Evolutionary conservation across 2,329 filamentous ascomycete genomes (phyloP).

Genomic region (Colletotrichum higginsianum): DNA sequence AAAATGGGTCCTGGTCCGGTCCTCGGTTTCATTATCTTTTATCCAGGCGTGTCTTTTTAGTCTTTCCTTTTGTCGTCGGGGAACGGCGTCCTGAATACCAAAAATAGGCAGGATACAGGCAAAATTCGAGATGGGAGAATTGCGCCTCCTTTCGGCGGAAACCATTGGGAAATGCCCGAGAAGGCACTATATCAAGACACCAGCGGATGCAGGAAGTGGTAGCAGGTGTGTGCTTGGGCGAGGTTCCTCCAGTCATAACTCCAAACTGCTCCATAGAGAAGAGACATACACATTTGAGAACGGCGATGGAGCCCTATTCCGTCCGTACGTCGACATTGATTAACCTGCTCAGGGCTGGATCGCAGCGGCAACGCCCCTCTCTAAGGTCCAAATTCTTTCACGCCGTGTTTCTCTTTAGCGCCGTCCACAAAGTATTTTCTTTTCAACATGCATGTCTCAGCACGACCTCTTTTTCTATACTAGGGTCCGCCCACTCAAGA

Average conservation of each 20-base stretch:
- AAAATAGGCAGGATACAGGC: neutral
- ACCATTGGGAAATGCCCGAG: neutral
- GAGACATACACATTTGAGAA: conserved; percentile 1
- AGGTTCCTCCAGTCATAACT: neutral
- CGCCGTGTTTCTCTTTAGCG: too few species aligned
- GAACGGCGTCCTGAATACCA: neutral
- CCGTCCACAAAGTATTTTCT: too few species aligned
- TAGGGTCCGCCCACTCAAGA: too few species aligned
- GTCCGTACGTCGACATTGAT: too few species aligned
- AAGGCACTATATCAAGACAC: neutral
- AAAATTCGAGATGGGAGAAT: neutral
- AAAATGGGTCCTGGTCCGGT: neutral
- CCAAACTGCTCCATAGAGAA: neutral
- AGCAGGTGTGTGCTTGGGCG: neutral
- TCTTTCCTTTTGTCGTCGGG: neutral
- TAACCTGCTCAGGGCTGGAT: too few species aligned
- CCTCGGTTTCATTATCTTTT: neutral
- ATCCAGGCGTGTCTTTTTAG: neutral
- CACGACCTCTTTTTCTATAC: too few species aligned
- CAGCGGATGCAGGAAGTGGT: too few species aligned
- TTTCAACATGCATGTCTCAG: too few species aligned
- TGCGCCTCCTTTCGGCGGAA: neutral
- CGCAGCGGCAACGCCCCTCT: too few species aligned
- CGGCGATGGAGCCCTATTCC: too few species aligned
- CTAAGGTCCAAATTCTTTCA: too few species aligned